Evolutionary conservation across 2,329 filamentous ascomycete genomes (phyloP), one percentile per base, ranked within the genome.

Genomic region (Colletotrichum navitas): DNA sequence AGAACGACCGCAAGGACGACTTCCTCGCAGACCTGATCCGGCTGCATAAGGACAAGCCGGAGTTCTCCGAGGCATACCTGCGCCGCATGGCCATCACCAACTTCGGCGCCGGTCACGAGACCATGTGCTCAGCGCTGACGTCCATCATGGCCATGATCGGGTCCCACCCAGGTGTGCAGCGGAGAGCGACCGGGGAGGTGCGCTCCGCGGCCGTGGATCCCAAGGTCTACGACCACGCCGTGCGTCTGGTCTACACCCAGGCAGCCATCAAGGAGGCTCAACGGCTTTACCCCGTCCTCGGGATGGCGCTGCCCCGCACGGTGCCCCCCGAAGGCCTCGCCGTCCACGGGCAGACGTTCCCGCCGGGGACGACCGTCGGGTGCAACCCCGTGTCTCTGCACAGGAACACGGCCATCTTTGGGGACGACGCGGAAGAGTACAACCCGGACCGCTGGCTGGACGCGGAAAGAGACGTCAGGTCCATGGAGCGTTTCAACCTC

Each of bases 101-200:
- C 73, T 88, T 88, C 74, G 86, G 86, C 14, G 86, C 86, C 1
- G 86, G 86, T 0, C 86, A 88, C 70, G 86, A 88, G 74, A 88
- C 86, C 0, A 82, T 87, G 79, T 85, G 85, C 14, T 86, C 86
- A 1, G 86, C 86, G 0, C 75, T 88, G 8, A 88, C 86, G 0
- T 83, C 86, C 4, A 79, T 82, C 29, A 75, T 89, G 58, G 79
- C 84, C 58, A 83, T 86, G 80, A 79, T 89, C 32, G 85, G 81
- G 1, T 81, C 81, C 0, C 80, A 85, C 39, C 49, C 74, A 0
- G 74, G 76, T 0, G 77, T 81, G 0, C 82, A 84, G 52, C 32
- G 67, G 1, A 77, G 74, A 2, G 79, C 85, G 0, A 68, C 74
- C 0, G 72, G 75, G 1, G 78, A 81, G 21, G 71, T 85, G 2